A percentile compares a stretch with the other conserved stretches of the same genome.
phyloP scores from a whole-genome alignment of 1,284 basidiomycete genomes.

The Irpex sp. region DNA sequence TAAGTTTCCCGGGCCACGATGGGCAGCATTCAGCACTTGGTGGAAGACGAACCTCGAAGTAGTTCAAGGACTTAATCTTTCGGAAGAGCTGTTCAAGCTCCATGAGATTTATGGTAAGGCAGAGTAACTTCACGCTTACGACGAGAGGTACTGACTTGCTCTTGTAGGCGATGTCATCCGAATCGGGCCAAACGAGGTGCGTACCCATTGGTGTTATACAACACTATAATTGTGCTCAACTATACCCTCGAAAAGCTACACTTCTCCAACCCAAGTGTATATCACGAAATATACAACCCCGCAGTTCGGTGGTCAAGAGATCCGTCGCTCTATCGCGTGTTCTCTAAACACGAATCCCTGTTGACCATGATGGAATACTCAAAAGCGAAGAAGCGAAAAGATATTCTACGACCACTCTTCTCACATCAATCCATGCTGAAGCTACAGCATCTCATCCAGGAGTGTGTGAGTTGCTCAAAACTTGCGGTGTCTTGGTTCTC shows the following conservation, averaged over 20 bases:
- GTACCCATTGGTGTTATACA: too few relatives aligned
- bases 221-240: too few relatives aligned
- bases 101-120: slow-evolving; percentile 21
- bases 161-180: slow-evolving; percentile 19
- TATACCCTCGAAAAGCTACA: slow-evolving; percentile 23
- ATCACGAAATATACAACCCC: slow-evolving; percentile 26
- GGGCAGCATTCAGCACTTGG: slow-evolving; percentile 18
- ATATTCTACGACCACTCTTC: slow-evolving; percentile 28
- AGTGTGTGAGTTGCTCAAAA: slow-evolving; percentile 18
- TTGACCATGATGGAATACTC: slow-evolving; percentile 22
- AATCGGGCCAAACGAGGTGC: slow-evolving; percentile 20
- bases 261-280: slow-evolving; percentile 27
- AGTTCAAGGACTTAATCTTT: slow-evolving; percentile 11
- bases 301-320: slow-evolving; percentile 28
- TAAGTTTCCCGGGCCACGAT: slow-evolving; percentile 21
- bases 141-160: too few relatives aligned
- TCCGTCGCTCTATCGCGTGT: slow-evolving; percentile 22
- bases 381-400: slow-evolving; percentile 24
- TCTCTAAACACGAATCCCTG: slow-evolving; percentile 20
- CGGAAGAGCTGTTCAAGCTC: slow-evolving; percentile 14
- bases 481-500: too few relatives aligned
- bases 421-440: slow-evolving; percentile 27
- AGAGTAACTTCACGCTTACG: background rate
- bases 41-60: slow-evolving; percentile 20
- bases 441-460: slow-evolving; percentile 26